Conservation (phyloP, 2,329 filamentous ascomycete species). For the Xylaria sp. region DNA sequence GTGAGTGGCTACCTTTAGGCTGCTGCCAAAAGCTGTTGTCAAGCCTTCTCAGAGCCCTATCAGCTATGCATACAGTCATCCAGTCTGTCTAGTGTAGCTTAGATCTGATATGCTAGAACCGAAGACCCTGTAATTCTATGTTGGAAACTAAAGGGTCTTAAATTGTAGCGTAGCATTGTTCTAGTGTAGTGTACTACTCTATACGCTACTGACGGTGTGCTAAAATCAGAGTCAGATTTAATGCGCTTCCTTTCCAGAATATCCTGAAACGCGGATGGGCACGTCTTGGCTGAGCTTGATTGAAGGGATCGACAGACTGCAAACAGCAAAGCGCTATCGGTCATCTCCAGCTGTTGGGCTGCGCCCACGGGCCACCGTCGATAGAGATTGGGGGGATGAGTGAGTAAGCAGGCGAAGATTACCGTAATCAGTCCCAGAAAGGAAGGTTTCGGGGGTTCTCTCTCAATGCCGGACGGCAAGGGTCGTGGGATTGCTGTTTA, state of each 20-base stretch:
- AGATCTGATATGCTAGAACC: background rate
- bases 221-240: conserved; percentile 30
- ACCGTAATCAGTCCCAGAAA: conserved; percentile 29
- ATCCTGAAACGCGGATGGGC: conserved; percentile 36
- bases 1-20: conserved; percentile 14
- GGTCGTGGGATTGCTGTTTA: background rate
- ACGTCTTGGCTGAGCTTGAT: conserved; percentile 21
- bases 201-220: conserved; percentile 4
- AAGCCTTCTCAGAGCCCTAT: conserved; percentile 26
- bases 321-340: conserved; percentile 32
- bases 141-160: background rate
- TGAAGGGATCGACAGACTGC: conserved; percentile 29
- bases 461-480: conserved; percentile 9
- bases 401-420: conserved; percentile 31
- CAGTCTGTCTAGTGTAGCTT: background rate
- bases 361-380: conserved; percentile 1
- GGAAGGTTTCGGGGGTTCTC: conserved; percentile 28
- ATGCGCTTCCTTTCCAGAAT: conserved; percentile 38
- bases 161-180: background rate
- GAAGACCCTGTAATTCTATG: conserved; percentile 1
- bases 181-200: background rate
- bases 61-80: conserved; percentile 17
- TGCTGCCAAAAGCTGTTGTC: conserved; percentile 12
- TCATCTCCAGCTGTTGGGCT: conserved; percentile 30
- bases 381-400: conserved; percentile 13